Evolutionary conservation across 768 basidiomycete species (phyloP).

Genomic region (Coprinopsis strossmayeri): DNA sequence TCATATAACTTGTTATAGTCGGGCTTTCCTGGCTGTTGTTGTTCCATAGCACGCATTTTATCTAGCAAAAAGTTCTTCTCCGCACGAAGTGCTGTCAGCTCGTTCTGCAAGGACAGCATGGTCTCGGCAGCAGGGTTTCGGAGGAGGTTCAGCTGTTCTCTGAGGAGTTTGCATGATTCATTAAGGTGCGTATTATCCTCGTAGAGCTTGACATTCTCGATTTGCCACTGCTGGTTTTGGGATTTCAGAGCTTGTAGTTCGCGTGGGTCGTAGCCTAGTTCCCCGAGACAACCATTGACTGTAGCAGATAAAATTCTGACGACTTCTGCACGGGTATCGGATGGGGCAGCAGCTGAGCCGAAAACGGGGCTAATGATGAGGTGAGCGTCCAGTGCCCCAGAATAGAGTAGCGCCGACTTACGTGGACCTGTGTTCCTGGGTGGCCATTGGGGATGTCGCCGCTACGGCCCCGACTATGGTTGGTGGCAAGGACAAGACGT

Average conservation of each 20-base stretch:
- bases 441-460: no score
- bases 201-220: slow-evolving; percentile 32
- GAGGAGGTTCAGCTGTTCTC: slow-evolving; percentile 14
- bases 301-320: slow-evolving; percentile 38
- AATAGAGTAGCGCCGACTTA: no score
- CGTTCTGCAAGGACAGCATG: slow-evolving; percentile 9
- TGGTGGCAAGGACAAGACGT: no score
- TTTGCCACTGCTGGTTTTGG: slow-evolving; percentile 27
- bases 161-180: slow-evolving; percentile 16
- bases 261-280: slow-evolving; percentile 41
- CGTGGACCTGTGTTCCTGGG: no score
- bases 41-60: slow-evolving; percentile 1
- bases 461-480: no score
- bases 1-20: slow-evolving; percentile 7
- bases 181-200: slow-evolving; percentile 32
- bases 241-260: slow-evolving; percentile 31
- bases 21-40: slow-evolving; percentile 3
- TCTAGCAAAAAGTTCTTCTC: slow-evolving; percentile 6
- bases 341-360: not conserved
- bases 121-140: slow-evolving; percentile 15
- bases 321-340: slow-evolving; percentile 25
- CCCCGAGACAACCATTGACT: slow-evolving; percentile 39
- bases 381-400: no score
- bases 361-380: no score
- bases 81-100: not conserved